Base-by-base conservation (phyloP, 495 filamentous ascomycete genomes). In the Lophium mytilinum region DNA sequence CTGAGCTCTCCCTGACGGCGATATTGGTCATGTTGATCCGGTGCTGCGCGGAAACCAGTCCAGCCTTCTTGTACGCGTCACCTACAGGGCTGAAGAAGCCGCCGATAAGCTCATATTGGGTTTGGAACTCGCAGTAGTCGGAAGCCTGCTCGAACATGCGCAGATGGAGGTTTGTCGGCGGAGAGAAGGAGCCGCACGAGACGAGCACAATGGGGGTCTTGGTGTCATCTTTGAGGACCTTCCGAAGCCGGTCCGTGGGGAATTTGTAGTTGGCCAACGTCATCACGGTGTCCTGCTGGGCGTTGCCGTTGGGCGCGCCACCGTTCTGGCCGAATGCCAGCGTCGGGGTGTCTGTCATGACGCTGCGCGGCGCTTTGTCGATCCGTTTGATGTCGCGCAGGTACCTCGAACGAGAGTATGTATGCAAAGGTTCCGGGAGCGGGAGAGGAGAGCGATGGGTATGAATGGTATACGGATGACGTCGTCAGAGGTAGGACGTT, bases 141-240 rank as follows among this genome's bases (percentile, higher is more conserved):
- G 81, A 79, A 2, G 88, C 88, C 85, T 92, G 89, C 63, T 94
- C 90, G 66, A 95, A 95, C 89, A 96, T 92, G 68, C 90, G 88
- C 52, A 96, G 77, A 69, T 96, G 89, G 34, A 96, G 80, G 70
- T 85, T 95, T 62, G 87, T 83, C 15, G 89, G 90, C 18, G 89
- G 90, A 3, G 83, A 88, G 74, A 95, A 96, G 46, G 87, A 92
- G 39, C 92, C 92, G 70, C 91, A 96, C 37, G 90, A 88, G 40
- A 97, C 86, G 40, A 96, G 78, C 11, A 93, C 80, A 6, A 95
- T 73, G 0, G 89, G 90, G 1, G 78, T 92, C 73, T 86, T 89
- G 42, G 78, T 77, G 17, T 60, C 71, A 60, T 88, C 78, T 21
- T 72, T 75, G 72, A 92, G 84, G n/a, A 75, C 79, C 50, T 75